Evolutionary conservation across 2,329 filamentous ascomycete species (phyloP).

Genomic region (Sporothrix mexicana): DNA sequence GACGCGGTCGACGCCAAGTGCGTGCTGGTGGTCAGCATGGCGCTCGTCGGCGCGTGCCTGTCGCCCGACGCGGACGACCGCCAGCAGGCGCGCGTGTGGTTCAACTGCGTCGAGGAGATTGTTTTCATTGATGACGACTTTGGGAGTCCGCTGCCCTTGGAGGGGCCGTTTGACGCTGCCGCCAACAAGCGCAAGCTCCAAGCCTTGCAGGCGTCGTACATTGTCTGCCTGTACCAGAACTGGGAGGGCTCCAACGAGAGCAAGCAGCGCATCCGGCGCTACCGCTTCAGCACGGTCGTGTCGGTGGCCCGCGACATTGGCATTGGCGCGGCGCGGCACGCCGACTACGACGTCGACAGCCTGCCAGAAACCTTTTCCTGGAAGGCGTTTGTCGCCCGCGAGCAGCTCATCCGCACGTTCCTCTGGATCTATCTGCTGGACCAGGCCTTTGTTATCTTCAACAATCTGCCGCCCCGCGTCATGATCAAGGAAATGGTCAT

Average conservation of each 20-base stretch:
- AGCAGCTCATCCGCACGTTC: constrained; percentile 28
- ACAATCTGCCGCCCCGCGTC: constrained; percentile 32
- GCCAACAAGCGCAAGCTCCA: constrained; percentile 27
- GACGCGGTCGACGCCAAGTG: constrained; percentile 7
- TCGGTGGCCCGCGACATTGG: constrained; percentile 30
- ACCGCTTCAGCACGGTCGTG: constrained; percentile 32
- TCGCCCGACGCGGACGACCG: constrained; percentile 19
- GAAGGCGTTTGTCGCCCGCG: constrained; percentile 24
- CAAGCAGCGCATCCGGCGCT: constrained; percentile 28
- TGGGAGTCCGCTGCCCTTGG: neutral
- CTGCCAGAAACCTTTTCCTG: no score
- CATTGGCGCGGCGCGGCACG: constrained; percentile 21
- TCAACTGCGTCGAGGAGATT: constrained; percentile 33
- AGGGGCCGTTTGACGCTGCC: neutral
- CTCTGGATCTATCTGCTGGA: constrained; percentile 30
- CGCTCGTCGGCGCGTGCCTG: constrained; percentile 24
- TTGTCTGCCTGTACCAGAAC: constrained; percentile 31
- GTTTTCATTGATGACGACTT: constrained; percentile 30
- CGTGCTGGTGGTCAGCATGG: constrained; percentile 21
- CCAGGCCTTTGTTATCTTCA: constrained; percentile 33
- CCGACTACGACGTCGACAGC: no score
- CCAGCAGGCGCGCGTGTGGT: constrained; percentile 26
- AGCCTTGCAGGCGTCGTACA: constrained; percentile 29
- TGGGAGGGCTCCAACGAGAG: constrained; percentile 32
- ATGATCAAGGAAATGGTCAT: constrained; percentile 33